Evolutionary conservation across 1,284 basidiomycete species (phyloP).

Genomic region (Singerocomus rubriflavus): DNA sequence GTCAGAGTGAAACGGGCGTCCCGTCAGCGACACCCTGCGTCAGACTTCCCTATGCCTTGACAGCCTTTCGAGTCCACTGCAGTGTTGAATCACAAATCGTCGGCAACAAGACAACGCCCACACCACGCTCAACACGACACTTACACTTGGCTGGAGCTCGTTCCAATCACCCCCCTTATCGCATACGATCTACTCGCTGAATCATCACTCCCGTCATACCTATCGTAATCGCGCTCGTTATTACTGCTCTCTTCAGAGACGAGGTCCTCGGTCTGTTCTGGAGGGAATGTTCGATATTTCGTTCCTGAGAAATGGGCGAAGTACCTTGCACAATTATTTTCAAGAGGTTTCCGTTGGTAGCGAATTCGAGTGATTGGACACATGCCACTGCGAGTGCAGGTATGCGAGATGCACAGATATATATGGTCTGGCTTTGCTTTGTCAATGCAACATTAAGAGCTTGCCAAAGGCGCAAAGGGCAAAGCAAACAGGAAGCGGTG

Average conservation of each 20-base stretch:
- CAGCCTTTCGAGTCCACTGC: slow-evolving; percentile 67
- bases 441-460: too few relatives aligned
- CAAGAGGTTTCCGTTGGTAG: too few relatives aligned
- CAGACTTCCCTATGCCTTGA: slow-evolving; percentile 54
- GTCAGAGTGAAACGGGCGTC: too few relatives aligned
- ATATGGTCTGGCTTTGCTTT: too few relatives aligned
- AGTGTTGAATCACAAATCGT: background rate
- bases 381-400: too few relatives aligned
- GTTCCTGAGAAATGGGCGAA: too few relatives aligned
- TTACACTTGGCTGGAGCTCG: slow-evolving; percentile 80
- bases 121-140: slow-evolving; percentile 5
- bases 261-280: too few relatives aligned
- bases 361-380: too few relatives aligned
- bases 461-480: slow-evolving; percentile 29
- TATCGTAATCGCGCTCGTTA: slow-evolving; percentile 55
- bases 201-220: slow-evolving; percentile 66
- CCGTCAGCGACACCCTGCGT: too few relatives aligned
- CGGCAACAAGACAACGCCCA: background rate
- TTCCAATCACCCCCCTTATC: slow-evolving; percentile 95
- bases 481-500: slow-evolving; percentile 45
- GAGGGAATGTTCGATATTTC: too few relatives aligned
- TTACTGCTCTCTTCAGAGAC: slow-evolving; percentile 50
- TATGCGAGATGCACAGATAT: too few relatives aligned
- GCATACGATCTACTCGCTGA: slow-evolving; percentile 63
- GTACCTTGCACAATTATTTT: too few relatives aligned